These are phyloP conservation scores for Trametes gibbosa DNA, from an alignment of 768 basidiomycete genomes.

Conservation along the genomic window DNA sequence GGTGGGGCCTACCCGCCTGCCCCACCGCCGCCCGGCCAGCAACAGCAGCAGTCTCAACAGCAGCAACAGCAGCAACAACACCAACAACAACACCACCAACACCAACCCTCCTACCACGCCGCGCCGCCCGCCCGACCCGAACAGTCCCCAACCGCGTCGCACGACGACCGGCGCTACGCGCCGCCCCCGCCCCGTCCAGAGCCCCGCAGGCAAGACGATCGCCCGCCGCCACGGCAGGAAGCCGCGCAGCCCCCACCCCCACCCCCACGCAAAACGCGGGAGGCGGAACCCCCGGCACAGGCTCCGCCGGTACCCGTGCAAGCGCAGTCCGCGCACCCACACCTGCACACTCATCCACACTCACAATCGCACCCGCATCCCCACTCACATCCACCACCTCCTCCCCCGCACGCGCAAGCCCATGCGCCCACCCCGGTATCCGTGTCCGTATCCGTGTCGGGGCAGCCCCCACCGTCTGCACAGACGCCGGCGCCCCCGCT, in stretches of 20 bases:
- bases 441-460: background rate
- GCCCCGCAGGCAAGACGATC: conserved; percentile 24
- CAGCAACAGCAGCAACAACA: conserved; percentile 1
- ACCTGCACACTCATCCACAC: background rate
- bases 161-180: conserved; percentile 19
- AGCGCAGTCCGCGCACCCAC: conserved; percentile 24
- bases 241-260: conserved; percentile 12
- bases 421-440: conserved; percentile 14
- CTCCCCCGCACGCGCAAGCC: background rate
- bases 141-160: background rate
- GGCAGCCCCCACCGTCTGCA: conserved; percentile 21
- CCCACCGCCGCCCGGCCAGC: conserved; percentile 9
- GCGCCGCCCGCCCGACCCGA: conserved; percentile 8
- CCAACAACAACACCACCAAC: background rate
- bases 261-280: conserved; percentile 2
- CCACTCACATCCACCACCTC: background rate
- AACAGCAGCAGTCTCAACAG: conserved; percentile 1
- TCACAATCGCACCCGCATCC: no score
- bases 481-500: conserved; percentile 21
- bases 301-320: background rate
- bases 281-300: background rate
- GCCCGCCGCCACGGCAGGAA: conserved; percentile 14
- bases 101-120: background rate
- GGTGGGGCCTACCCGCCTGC: conserved; percentile 18
- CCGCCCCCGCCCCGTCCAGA: conserved; percentile 18